phyloP scores from a whole-genome alignment of 805 yeast genomes.

The Spathaspora hagerdaliae region DNA sequence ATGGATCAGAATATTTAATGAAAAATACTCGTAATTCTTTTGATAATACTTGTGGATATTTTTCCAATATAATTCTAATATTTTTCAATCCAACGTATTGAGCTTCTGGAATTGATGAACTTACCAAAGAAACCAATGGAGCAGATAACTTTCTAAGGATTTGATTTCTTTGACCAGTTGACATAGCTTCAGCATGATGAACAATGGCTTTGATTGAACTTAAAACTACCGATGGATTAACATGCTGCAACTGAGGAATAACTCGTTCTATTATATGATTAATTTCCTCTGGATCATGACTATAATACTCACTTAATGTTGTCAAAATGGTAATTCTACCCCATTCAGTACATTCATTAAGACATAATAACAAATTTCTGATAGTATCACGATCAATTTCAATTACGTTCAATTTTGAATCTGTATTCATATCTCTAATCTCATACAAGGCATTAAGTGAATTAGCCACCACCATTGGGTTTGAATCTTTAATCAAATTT shows the following conservation, averaged over 20 bases:
- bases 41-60: conserved; percentile 74
- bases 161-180: conserved; percentile 30
- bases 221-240: conserved; percentile 90
- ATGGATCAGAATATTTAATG: conserved; percentile 81
- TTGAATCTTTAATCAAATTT: conserved; percentile 71
- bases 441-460: conserved; percentile 84
- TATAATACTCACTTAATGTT: conserved; percentile 69
- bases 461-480: conserved; percentile 97
- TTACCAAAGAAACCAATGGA: conserved; percentile 82
- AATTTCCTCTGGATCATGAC: conserved; percentile 59
- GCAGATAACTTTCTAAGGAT: conserved; percentile 72
- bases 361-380: conserved; percentile 68
- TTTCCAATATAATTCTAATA: conserved; percentile 83
- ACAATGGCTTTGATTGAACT: conserved; percentile 78
- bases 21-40: conserved; percentile 86
- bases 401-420: conserved; percentile 34
- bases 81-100: conserved; percentile 92
- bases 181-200: conserved; percentile 55
- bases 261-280: conserved; percentile 84
- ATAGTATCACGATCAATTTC: conserved; percentile 40
- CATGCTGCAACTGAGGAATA: conserved; percentile 94
- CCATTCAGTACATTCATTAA: conserved; percentile 99
- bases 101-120: conserved; percentile 83
- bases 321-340: conserved; percentile 88
- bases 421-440: conserved; percentile 65